Conservation (phyloP, 305 asterid species). For the Ajuga reptans region DNA sequence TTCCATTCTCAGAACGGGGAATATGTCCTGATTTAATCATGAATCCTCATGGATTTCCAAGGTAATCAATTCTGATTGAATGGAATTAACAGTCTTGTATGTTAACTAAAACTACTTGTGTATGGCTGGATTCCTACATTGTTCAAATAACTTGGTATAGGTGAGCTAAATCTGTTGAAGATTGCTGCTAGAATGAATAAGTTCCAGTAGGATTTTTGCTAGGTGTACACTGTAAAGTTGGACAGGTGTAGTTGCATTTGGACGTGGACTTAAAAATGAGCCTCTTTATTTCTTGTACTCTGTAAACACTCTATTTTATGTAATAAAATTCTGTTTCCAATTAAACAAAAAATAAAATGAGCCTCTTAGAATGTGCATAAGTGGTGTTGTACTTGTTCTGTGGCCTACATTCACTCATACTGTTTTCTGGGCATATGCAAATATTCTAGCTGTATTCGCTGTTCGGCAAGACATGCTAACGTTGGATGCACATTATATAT, state of each 20-base stretch:
- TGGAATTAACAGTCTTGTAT: constrained; percentile 6
- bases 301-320: no score
- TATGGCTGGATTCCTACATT: not conserved
- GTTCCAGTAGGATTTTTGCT: not conserved
- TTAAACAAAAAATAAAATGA: no score
- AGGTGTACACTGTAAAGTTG: not conserved
- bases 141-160: not conserved
- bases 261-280: not conserved
- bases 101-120: not conserved
- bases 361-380: not conserved
- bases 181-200: not conserved
- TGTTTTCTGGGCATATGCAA: not conserved
- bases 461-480: not conserved
- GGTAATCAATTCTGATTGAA: constrained; percentile 33
- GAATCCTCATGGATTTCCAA: constrained; percentile 99
- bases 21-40: constrained; percentile 96
- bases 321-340: no score
- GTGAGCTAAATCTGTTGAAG: not conserved
- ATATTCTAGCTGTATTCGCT: not conserved
- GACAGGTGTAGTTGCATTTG: not conserved
- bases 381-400: not conserved
- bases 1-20: constrained; percentile 95
- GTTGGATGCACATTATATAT: not conserved
- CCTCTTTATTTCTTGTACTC: no score
- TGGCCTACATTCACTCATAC: not conserved